Percentiles rank a stretch among this genome's conserved stretches.
Evolutionary conservation across 345 rosid species (phyloP).

Genomic region (Gossypium ekmanianum): DNA sequence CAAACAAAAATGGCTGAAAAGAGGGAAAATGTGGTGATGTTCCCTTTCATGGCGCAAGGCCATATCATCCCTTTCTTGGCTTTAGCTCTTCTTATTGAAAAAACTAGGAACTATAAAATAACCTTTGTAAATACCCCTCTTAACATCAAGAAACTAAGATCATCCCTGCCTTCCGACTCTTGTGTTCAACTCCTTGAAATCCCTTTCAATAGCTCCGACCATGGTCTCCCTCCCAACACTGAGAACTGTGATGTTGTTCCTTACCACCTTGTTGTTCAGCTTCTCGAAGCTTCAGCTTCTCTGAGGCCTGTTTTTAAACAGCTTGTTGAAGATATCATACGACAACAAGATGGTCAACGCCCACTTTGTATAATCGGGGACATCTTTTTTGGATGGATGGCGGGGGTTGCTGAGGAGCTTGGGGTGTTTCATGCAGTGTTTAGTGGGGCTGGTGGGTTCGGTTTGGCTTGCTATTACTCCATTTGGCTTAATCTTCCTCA

Average conservation of each 20-base stretch:
- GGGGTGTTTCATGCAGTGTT: conserved; percentile 56
- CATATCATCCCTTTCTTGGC: conserved; percentile 74
- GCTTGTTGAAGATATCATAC: conserved; percentile 26
- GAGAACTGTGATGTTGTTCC: conserved; percentile 73
- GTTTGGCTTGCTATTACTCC: conserved; percentile 55
- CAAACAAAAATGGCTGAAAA: background rate
- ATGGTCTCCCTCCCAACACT: conserved; percentile 61
- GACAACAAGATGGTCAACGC: conserved; percentile 6
- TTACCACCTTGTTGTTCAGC: conserved; percentile 46
- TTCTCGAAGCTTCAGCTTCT: conserved; percentile 53
- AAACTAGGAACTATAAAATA: conserved; percentile 24
- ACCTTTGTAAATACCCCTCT: conserved; percentile 57
- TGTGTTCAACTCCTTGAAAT: conserved; percentile 53
- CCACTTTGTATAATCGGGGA: conserved; percentile 51
- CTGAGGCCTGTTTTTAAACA: conserved; percentile 41
- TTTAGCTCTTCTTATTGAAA: conserved; percentile 53
- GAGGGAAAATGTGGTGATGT: conserved; percentile 42
- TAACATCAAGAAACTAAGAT: conserved; percentile 45
- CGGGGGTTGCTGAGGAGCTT: conserved; percentile 39
- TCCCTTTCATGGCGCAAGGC: conserved; percentile 86
- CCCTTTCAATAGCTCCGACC: conserved; percentile 55
- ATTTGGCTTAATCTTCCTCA: conserved; percentile 45
- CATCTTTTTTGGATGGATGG: conserved; percentile 59
- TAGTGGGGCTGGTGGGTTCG: conserved; percentile 43
- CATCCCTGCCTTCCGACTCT: conserved; percentile 48